Base-by-base conservation (phyloP, 306 rosid genomes). In the Myrica gale region DNA sequence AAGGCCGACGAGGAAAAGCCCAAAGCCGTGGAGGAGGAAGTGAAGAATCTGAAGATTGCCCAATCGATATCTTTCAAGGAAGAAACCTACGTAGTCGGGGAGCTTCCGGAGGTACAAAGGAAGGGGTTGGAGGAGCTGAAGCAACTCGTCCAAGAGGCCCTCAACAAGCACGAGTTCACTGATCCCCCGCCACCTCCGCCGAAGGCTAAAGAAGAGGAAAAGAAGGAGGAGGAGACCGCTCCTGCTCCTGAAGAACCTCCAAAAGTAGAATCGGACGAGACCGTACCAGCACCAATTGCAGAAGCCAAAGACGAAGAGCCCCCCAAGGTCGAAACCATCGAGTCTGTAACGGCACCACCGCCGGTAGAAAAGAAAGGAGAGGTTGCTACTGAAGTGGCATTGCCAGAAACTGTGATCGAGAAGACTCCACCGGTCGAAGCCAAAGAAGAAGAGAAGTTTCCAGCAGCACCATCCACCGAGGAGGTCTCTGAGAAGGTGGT, bases 51-150 rank as follows among this genome's bases (percentile, higher is more conserved):
- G n/a, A n/a, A 83, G 65, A 84, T 82, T 15, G 52, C 90, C 1
- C 90, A 90, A 73, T 95, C 97, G 9, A 96, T 89, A 65, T 95
- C 98, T 15, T 95, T 95, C 85, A 95, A 95, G 88, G 98, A 95
- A 51, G 98, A 95, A 74, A 90, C 72, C 82, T 85, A 92, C 83
- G 97, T 90, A 0, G 98, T 85, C 0, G 73, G 68, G 4, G 98
- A 95, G 15, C 93, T 95, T 20, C 98, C 98, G 2, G 97, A 95
- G 1, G 47, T 82, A 0, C 96, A 95, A 51, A 92, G 86, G 87
- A 95, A 95, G 76, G 96, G 97, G 2, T 90, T 94, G 3, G 89
- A 88, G 10, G 98, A 94, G 19, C 80, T 94, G 62, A 94, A 90
- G 74, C 83, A 60, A 4, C 88, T 90, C 42, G 55, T 95, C 72